phyloP scores from a whole-genome alignment of 352 stramenopile genomes.

The Globisporangium iwayamae region DNA sequence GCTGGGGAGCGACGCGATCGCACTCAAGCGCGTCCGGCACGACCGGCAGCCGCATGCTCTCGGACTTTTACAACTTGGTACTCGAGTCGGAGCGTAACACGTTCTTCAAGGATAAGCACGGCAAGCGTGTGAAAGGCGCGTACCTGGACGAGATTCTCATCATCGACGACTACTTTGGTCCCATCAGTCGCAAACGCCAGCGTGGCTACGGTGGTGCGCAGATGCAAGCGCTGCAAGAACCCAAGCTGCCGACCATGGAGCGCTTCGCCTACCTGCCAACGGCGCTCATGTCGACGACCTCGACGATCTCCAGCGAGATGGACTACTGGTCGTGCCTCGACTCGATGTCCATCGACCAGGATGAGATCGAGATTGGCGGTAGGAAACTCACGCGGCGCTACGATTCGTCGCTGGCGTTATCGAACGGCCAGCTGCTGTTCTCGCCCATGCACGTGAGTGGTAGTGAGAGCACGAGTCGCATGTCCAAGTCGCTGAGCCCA shows the following conservation, averaged over 20 bases:
- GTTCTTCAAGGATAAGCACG: slow-evolving; percentile 52
- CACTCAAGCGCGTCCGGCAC: slow-evolving; percentile 49
- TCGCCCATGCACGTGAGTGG: slow-evolving; percentile 15
- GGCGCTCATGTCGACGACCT: slow-evolving; percentile 20
- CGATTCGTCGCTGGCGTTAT: slow-evolving; percentile 8
- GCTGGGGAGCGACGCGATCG: slow-evolving; percentile 38
- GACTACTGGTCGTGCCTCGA: slow-evolving; percentile 43
- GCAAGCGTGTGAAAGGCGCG: slow-evolving; percentile 47
- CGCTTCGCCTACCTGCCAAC: slow-evolving; percentile 16
- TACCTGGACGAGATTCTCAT: slow-evolving; percentile 52
- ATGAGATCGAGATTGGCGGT: slow-evolving; percentile 16
- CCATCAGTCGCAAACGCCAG: slow-evolving; percentile 7
- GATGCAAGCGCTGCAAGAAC: background rate
- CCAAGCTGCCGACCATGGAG: slow-evolving; percentile 14
- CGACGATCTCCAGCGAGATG: slow-evolving; percentile 33
- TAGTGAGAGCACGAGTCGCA: background rate
- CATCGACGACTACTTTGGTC: slow-evolving; percentile 58
- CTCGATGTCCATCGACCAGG: slow-evolving; percentile 13
- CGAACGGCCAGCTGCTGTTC: slow-evolving; percentile 18
- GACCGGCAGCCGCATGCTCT: slow-evolving; percentile 69
- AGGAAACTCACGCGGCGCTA: slow-evolving; percentile 12
- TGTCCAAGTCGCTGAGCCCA: slow-evolving; percentile 13
- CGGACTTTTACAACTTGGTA: slow-evolving; percentile 77
- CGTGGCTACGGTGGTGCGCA: background rate
- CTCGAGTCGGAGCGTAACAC: slow-evolving; percentile 68